phyloP scores from a whole-genome alignment of 2,329 filamentous ascomycete species.

The Colletotrichum spaethianum region DNA sequence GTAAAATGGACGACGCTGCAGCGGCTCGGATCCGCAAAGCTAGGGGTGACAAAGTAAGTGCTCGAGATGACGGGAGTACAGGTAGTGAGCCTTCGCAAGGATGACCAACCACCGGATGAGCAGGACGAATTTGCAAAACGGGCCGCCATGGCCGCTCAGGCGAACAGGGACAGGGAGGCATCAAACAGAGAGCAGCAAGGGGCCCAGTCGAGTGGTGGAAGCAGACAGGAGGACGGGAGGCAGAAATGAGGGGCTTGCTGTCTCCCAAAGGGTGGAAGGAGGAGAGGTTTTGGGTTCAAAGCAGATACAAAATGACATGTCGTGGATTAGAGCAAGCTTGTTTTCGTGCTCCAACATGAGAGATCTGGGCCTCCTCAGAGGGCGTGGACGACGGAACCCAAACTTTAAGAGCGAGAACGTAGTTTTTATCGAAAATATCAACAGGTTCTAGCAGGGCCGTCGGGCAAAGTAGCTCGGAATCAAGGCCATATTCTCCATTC shows the following conservation, averaged over 20 bases:
- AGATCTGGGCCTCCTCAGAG: not conserved
- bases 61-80: not conserved
- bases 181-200: conserved; percentile 41
- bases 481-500: not conserved
- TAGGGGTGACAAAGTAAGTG: conserved; percentile 56
- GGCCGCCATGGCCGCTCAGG: conserved; percentile 52
- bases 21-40: conserved; percentile 59
- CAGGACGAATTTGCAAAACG: conserved; percentile 55
- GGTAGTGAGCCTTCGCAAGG: not conserved
- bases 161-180: conserved; percentile 48
- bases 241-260: conserved; percentile 31
- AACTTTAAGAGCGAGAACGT: not conserved
- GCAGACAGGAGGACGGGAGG: conserved; percentile 31
- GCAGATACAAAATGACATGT: not conserved
- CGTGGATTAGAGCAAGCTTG: not conserved
- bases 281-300: not conserved
- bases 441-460: not conserved
- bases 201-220: conserved; percentile 21
- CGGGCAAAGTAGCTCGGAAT: not conserved
- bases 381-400: not conserved
- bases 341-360: not conserved
- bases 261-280: not conserved
- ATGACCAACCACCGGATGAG: conserved; percentile 6
- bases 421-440: not conserved
- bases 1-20: conserved; percentile 59